These are phyloP conservation scores for Adansonia grandidieri DNA, from an alignment of 441 rosid species.

Conservation along the genomic window DNA sequence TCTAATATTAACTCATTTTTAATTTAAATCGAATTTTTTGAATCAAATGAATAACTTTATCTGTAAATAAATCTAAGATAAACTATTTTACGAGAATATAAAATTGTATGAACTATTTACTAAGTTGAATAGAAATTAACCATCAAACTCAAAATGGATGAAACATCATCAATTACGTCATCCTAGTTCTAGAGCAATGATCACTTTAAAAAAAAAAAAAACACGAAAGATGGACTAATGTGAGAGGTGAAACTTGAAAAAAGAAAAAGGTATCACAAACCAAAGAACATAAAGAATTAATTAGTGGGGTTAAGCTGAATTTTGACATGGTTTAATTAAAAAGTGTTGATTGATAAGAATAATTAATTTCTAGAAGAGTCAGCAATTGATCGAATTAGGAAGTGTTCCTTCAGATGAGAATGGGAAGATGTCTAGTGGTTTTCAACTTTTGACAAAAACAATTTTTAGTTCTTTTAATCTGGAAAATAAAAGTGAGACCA, in stretches of 20 bases:
- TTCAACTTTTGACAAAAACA: conserved; percentile 33
- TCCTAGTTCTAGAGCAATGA: too few relatives aligned
- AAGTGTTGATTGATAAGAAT: not conserved
- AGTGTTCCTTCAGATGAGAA: not conserved
- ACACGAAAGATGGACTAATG: too few relatives aligned
- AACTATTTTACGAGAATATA: too few relatives aligned
- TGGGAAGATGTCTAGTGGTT: conserved; percentile 22
- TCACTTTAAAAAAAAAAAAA: too few relatives aligned
- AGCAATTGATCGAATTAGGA: conserved; percentile 23
- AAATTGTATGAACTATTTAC: too few relatives aligned
- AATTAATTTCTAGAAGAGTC: conserved; percentile 10
- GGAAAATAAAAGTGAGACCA: conserved; percentile 30
- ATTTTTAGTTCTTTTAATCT: conserved; percentile 9
- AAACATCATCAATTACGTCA: too few relatives aligned
- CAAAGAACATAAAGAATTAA: not conserved
- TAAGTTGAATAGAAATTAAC: too few relatives aligned
- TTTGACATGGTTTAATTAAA: not conserved
- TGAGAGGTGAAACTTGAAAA: too few relatives aligned
- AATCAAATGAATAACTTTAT: too few relatives aligned
- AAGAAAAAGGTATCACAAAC: too few relatives aligned
- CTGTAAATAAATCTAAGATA: not conserved
- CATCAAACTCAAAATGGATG: too few relatives aligned
- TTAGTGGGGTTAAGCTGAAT: not conserved
- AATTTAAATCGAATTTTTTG: not conserved
- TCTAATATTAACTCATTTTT: not conserved